Evolutionary conservation across 805 yeast genomes (phyloP), one percentile per base, ranked within the genome.

Genomic region (Kodamaea fukazawae): DNA sequence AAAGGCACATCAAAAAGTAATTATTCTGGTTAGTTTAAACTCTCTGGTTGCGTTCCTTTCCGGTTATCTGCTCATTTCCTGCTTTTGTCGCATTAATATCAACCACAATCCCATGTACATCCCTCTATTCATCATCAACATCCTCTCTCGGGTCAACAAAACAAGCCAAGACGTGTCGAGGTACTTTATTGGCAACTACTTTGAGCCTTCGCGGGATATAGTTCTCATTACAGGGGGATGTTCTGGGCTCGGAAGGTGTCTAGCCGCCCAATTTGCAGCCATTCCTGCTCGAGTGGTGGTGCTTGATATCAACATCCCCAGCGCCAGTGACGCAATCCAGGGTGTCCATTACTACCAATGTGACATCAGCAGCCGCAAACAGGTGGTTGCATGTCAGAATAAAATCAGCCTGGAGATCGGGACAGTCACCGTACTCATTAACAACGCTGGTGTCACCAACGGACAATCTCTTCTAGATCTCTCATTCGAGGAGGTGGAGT

Each of bases 191-290:
- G 86, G 86, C 1, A 73, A 70, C 41, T 65, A 63, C 8, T 73
- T 74, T 44, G 82, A 78, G 28, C 74, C 77, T 0, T 58, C 54
- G 16, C 60, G 67, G 8, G 95, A 86, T 52, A 67, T 83, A 8
- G 83, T 80, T 0, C 61, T 89, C 3, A 66, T 91, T 14, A 90
- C 98, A 0, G 98, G 98, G 0, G 98, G 97, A 0, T 57, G 76
- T 3, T 65, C 78, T 0, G 98, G 97, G 0, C 67, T 91, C 7
- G 98, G 98, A 0, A 64, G 63, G 30, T 85, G 79, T 46, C 46
- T 91, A 3, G 86, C 73, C 0, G 45, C 49, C 11, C 53, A 54
- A 16, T 72, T 90, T 39, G 58, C 64, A 4, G 47, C 47, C 6
- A 55, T 63, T 16, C 71, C 70, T 0, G 73, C 78, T 8, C 70